Evolutionary conservation across 2,329 filamentous ascomycete species (phyloP).

Genomic region (Lasiodiplodia citricola): DNA sequence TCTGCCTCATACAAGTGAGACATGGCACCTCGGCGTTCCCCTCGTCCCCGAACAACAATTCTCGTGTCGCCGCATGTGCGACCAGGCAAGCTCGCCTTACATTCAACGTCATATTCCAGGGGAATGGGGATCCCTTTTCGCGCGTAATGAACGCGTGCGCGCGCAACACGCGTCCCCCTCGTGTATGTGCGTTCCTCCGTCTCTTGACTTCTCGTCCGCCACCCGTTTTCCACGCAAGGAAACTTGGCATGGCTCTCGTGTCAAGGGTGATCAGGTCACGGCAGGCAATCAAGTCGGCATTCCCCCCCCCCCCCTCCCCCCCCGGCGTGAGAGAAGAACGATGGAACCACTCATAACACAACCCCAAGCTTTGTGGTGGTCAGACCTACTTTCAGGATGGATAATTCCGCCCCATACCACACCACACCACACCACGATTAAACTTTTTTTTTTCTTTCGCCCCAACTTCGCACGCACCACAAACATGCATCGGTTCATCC

Average conservation of each 20-base stretch:
- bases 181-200: neutral
- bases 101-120: neutral
- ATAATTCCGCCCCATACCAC: neutral
- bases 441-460: neutral
- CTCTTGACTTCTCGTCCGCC: neutral
- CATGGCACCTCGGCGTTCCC: neutral
- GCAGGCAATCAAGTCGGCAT: neutral
- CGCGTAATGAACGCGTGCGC: neutral
- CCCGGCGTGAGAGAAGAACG: too few relatives aligned
- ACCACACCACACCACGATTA: neutral
- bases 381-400: neutral
- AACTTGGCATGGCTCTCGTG: neutral
- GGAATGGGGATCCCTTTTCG: neutral
- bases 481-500: neutral
- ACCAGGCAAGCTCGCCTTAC: neutral
- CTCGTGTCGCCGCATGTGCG: neutral
- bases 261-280: neutral
- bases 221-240: neutral
- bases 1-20: neutral
- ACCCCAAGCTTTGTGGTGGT: too few relatives aligned
- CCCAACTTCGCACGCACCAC: neutral
- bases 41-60: neutral
- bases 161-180: neutral
- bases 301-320: too few relatives aligned
- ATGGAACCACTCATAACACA: too few relatives aligned